Percentiles rank a stretch among this genome's conserved stretches.
Conservation (phyloP, 1,284 basidiomycete species). For the Volvariella volvacea region DNA sequence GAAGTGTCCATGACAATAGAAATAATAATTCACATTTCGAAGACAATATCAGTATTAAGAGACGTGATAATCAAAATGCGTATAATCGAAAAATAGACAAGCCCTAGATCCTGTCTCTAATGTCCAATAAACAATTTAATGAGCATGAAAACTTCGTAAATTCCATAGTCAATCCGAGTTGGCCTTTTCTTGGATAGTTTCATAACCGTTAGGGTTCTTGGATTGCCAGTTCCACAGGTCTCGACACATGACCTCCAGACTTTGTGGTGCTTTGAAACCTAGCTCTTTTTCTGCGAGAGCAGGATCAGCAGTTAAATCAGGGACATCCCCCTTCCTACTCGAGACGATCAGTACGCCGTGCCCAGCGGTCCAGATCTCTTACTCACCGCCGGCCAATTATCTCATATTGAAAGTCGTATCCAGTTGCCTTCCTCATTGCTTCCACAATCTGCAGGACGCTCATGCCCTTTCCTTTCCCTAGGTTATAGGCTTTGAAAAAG, state of each 20-base stretch:
- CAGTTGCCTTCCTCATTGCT: slow-evolving; percentile 91
- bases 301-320: slow-evolving; percentile 95
- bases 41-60: too few relatives aligned
- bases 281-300: slow-evolving; percentile 89
- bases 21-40: too few relatives aligned
- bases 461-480: slow-evolving; percentile 90
- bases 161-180: too few relatives aligned
- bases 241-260: slow-evolving; percentile 85
- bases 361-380: neutral
- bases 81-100: too few relatives aligned
- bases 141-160: too few relatives aligned
- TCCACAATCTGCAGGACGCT: slow-evolving; percentile 93
- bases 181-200: slow-evolving; percentile 5
- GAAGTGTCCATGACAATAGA: too few relatives aligned
- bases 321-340: slow-evolving; percentile 88
- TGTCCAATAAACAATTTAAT: too few relatives aligned
- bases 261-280: slow-evolving; percentile 81
- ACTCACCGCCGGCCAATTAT: slow-evolving; percentile 84
- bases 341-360: slow-evolving; percentile 1
- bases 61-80: too few relatives aligned
- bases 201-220: slow-evolving; percentile 75
- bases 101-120: too few relatives aligned
- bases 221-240: slow-evolving; percentile 95
- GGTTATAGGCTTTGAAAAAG: slow-evolving; percentile 91
- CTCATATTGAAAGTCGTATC: slow-evolving; percentile 85